Evolutionary conservation across 331 rosid species (phyloP).

Genomic region (Telfairia occidentalis): DNA sequence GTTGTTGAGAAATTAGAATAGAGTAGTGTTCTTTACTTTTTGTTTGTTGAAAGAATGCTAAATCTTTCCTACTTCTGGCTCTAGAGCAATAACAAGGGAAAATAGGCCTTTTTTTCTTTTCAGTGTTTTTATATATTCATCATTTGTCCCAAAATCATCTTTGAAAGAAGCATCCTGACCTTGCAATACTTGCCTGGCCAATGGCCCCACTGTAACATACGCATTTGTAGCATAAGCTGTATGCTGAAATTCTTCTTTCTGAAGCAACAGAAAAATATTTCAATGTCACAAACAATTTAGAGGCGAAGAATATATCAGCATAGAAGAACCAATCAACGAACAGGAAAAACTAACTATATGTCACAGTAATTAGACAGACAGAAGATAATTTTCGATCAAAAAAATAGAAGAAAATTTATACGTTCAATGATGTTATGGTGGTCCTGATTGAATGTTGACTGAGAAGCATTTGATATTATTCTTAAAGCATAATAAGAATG

Average conservation of each 20-base stretch:
- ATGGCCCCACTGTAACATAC: constrained; percentile 53
- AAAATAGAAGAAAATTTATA: background rate
- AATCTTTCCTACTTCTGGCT: background rate
- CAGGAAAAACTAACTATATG: background rate
- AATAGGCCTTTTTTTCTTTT: background rate
- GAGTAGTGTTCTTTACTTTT: background rate
- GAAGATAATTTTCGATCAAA: background rate
- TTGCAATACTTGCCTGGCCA: constrained; percentile 62
- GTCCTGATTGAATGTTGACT: background rate
- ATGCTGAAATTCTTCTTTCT: constrained; percentile 98
- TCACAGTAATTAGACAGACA: background rate
- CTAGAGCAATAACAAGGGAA: background rate
- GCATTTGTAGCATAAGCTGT: constrained; percentile 87
- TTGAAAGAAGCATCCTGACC: constrained; percentile 31
- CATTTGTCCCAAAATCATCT: background rate
- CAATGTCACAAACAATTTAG: constrained; percentile 12
- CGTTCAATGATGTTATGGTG: background rate
- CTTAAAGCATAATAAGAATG: background rate
- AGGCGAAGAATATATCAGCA: background rate
- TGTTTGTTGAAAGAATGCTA: background rate
- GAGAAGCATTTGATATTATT: background rate
- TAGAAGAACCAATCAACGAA: background rate
- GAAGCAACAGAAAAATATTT: constrained; percentile 18
- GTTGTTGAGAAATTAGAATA: background rate
- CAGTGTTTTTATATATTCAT: background rate